Evolutionary conservation across 2,329 filamentous ascomycete genomes (phyloP).

Genomic region (Colletotrichum eremochloae): DNA sequence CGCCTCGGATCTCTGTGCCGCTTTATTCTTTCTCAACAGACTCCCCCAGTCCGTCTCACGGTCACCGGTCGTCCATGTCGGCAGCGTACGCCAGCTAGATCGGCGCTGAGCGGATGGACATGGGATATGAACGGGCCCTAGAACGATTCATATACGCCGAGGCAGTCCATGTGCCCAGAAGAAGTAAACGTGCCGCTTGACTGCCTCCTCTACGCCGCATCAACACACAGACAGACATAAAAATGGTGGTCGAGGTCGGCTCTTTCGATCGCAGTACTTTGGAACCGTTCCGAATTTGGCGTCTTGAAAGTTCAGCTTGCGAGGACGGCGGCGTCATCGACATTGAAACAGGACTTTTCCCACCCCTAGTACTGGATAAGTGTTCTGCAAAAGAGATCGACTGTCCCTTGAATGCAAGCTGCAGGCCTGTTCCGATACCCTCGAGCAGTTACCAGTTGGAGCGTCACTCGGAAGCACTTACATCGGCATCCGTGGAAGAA

Average conservation of each 20-base stretch:
- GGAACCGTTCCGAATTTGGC: slow-evolving; percentile 37
- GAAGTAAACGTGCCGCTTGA: not conserved
- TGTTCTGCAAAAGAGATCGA: slow-evolving; percentile 12
- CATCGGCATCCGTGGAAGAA: not conserved
- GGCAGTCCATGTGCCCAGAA: slow-evolving; percentile 11
- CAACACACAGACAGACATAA: not conserved
- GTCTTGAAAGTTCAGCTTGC: slow-evolving; percentile 1
- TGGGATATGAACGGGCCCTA: slow-evolving; percentile 24
- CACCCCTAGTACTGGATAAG: slow-evolving; percentile 9
- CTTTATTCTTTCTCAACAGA: not conserved
- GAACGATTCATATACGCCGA: not conserved
- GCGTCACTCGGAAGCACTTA: not conserved
- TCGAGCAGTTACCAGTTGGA: not conserved
- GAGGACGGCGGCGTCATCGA: slow-evolving; percentile 9
- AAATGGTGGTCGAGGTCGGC: slow-evolving; percentile 37
- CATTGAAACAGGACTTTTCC: slow-evolving; percentile 19
- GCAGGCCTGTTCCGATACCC: no score
- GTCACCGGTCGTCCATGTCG: slow-evolving; percentile 3
- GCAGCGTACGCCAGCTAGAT: not conserved
- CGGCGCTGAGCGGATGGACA: slow-evolving; percentile 20
- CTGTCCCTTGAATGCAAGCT: not conserved
- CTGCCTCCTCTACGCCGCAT: not conserved
- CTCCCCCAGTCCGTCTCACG: not conserved
- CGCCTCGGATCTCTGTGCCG: not conserved
- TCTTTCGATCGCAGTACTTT: slow-evolving; percentile 29